These are phyloP conservation scores for Eucalyptus guilfoylei DNA, from an alignment of 345 rosid species.

Conservation along the genomic window DNA sequence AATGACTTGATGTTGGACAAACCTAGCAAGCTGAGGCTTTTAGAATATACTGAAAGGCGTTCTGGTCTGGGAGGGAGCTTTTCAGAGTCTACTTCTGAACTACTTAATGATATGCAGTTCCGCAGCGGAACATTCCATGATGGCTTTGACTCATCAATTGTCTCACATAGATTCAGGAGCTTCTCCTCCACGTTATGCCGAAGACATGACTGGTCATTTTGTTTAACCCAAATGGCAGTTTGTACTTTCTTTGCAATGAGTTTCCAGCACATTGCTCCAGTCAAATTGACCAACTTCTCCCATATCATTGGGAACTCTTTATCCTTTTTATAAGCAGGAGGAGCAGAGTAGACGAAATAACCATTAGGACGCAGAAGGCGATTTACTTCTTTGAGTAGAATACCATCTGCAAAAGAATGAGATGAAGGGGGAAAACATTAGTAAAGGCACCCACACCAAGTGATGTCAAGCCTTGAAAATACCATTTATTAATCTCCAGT, in stretches of 20 bases:
- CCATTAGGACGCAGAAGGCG: constrained; percentile 77
- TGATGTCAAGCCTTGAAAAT: background rate
- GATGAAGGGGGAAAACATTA: background rate
- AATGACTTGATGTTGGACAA: background rate
- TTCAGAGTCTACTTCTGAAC: constrained; percentile 6
- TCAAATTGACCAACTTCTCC: constrained; percentile 62
- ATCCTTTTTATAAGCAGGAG: constrained; percentile 78
- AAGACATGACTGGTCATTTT: constrained; percentile 50
- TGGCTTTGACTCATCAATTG: constrained; percentile 36
- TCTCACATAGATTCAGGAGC: constrained; percentile 47
- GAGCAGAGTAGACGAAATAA: constrained; percentile 87
- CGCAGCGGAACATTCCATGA: constrained; percentile 71
- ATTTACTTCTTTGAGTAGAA: constrained; percentile 81
- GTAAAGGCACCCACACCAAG: background rate
- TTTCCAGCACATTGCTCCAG: constrained; percentile 93
- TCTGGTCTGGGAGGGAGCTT: constrained; percentile 56
- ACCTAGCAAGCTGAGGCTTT: constrained; percentile 54
- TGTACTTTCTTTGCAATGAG: constrained; percentile 75
- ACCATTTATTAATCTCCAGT: background rate
- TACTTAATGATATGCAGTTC: constrained; percentile 42
- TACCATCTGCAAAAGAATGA: constrained; percentile 52
- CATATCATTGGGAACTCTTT: constrained; percentile 81
- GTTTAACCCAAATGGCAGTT: constrained; percentile 91
- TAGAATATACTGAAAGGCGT: constrained; percentile 54
- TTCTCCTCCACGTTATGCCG: constrained; percentile 43